A percentile compares a stretch with the other conserved stretches of the same genome.
Evolutionary conservation across 176 grass and related monocot species (phyloP).

Genomic region (Elaeis guineensis): DNA sequence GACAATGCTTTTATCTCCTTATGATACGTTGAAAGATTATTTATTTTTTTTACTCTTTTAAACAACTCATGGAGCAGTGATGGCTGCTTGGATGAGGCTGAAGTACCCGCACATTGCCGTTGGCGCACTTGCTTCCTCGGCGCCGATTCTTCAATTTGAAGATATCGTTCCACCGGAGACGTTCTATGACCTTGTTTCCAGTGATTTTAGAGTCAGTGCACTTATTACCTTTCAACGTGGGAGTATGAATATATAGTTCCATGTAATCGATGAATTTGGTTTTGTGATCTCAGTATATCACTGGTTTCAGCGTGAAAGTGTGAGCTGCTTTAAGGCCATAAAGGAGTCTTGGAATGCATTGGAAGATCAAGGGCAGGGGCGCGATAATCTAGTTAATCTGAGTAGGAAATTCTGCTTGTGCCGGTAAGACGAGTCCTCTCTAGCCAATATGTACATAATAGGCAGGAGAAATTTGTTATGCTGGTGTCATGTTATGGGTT

Average conservation of each 20-base stretch:
- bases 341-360: constrained; percentile 75
- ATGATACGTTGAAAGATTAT: too few species aligned
- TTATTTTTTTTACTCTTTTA: constrained; percentile 3
- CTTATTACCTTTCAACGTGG: neutral
- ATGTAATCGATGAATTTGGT: neutral
- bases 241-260: neutral
- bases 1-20: too few species aligned
- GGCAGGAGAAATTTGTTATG: too few species aligned
- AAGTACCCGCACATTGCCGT: constrained; percentile 87
- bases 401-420: constrained; percentile 78
- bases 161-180: constrained; percentile 65
- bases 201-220: constrained; percentile 72
- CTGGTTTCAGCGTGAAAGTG: constrained; percentile 67
- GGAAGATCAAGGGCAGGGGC: constrained; percentile 43
- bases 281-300: constrained; percentile 7
- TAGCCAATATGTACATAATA: neutral
- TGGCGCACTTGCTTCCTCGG: constrained; percentile 74
- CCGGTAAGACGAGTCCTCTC: constrained; percentile 32
- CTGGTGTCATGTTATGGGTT: too few species aligned
- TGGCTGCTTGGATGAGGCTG: constrained; percentile 97
- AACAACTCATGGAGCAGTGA: constrained; percentile 31
- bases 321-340: constrained; percentile 74
- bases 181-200: constrained; percentile 86
- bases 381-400: constrained; percentile 60
- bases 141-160: constrained; percentile 94